Base-by-base conservation (phyloP, 2,329 filamentous ascomycete genomes). In the Ascochyta koolunga region DNA sequence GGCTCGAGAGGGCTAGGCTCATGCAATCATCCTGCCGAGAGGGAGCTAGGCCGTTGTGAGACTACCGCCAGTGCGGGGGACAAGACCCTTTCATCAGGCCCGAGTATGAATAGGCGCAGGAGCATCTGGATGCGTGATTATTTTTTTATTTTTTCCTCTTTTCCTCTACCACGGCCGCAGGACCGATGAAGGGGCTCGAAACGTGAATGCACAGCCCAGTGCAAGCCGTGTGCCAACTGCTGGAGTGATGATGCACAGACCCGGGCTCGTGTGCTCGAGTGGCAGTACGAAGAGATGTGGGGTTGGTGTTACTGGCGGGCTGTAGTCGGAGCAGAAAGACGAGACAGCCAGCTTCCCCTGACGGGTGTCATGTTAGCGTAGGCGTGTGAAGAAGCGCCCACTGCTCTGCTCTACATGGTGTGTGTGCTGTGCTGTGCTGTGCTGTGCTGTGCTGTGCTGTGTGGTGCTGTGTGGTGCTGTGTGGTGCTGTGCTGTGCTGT, bases 71-170 rank as follows among this genome's bases (percentile, higher is more conserved):
- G 32, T 33, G 41, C 19, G 15, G 22, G 48, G 48, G 35, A 36
- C 35, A 45, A 22, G 41, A 45, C 51, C 51, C 41, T 54, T 54
- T 36, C 45, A 41, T 50, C 16, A 45, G 51, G 51, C 2, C 39
- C 51, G 51, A 40, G 51, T 36, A 54, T 40, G 27, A 31, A 45
- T 50, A 50, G 45, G 25, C 45, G 40, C 36, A 50, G 29, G 16
- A 40, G 29, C 45, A 41, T 33, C 19, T 27, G 25, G 19, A 24
- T 29, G 27, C 18, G 31, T 13, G 41, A 31, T 37, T 39, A 39
- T 48, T 27, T n/a, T n/a, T n/a, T n/a, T n/a, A n/a, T n/a, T n/a
- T n/a, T n/a, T n/a, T n/a, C n/a, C n/a, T n/a, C n/a, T n/a, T n/a
- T n/a, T n/a, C n/a, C n/a, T n/a, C n/a, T n/a, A n/a, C n/a, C 38